phyloP scores from a whole-genome alignment of 768 basidiomycete species.

The Nevesoporus exiguus region DNA sequence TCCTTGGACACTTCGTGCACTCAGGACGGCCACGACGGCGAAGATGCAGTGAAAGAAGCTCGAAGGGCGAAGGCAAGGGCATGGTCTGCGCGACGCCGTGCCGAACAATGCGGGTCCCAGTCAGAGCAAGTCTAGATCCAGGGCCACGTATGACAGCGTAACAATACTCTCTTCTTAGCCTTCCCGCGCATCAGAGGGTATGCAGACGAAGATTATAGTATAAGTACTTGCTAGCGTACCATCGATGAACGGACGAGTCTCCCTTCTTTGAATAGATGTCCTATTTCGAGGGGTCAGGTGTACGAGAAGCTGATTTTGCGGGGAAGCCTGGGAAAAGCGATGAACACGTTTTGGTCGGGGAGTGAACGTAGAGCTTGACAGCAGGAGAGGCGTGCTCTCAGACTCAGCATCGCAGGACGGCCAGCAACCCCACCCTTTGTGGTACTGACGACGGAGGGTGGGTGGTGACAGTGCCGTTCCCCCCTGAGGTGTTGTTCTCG shows the following conservation, averaged over 20 bases:
- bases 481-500: not conserved
- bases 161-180: too few relatives aligned
- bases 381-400: too few relatives aligned
- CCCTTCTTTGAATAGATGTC: too few relatives aligned
- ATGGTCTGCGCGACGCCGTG: conserved; percentile 54
- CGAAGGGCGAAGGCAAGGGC: conserved; percentile 54
- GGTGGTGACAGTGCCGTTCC: not conserved
- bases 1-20: not conserved
- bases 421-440: not conserved
- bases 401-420: too few relatives aligned
- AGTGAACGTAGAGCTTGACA: not conserved
- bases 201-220: too few relatives aligned
- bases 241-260: too few relatives aligned
- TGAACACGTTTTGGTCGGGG: not conserved
- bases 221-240: too few relatives aligned
- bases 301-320: not conserved
- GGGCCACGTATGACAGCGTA: too few relatives aligned
- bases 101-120: conserved; percentile 11
- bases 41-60: conserved; percentile 37
- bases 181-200: too few relatives aligned
- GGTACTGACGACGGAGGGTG: too few relatives aligned
- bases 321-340: conserved; percentile 4
- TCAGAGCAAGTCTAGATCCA: conserved; percentile 1
- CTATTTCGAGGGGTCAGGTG: too few relatives aligned
- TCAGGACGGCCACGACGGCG: not conserved